Conservation (phyloP, 2,329 filamentous ascomycete species). For the Diplodia mutila region DNA sequence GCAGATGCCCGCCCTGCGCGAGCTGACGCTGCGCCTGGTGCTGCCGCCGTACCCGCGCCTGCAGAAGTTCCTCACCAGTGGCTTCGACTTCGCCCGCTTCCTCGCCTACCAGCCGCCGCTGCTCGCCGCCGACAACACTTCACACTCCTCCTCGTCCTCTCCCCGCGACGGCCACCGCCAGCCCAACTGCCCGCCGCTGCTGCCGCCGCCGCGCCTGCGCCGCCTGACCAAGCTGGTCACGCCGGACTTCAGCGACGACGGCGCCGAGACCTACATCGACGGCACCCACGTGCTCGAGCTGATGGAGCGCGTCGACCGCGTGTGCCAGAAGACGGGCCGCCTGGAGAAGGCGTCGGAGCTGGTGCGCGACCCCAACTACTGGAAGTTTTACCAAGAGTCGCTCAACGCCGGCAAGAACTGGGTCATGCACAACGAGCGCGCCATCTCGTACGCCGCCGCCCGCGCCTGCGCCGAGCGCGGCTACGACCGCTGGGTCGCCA, state of each 20-base stretch:
- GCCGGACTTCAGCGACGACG: conserved; percentile 19
- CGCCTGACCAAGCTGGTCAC: conserved; percentile 17
- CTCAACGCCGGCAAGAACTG: conserved; percentile 15
- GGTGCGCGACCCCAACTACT: conserved; percentile 10
- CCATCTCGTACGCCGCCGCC: conserved; percentile 12
- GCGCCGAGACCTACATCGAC: conserved; percentile 16
- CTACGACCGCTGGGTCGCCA: conserved; percentile 6
- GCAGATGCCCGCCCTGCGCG: conserved; percentile 17
- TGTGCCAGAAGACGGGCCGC: conserved; percentile 14
- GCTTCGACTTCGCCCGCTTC: conserved; percentile 23
- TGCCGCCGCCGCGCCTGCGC: neutral
- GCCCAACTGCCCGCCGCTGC: too few relatives aligned
- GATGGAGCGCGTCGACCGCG: conserved; percentile 21
- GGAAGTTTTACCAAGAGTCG: conserved; percentile 21
- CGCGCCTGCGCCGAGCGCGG: neutral
- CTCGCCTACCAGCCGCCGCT: conserved; percentile 11
- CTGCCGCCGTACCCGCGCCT: conserved; percentile 20
- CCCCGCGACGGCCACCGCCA: too few relatives aligned
- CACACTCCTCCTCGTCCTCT: too few relatives aligned
- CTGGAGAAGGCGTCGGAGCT: conserved; percentile 4
- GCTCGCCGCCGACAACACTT: neutral
- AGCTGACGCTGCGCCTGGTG: conserved; percentile 20
- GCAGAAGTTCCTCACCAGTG: conserved; percentile 15
- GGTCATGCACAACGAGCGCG: conserved; percentile 15
- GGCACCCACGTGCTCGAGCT: conserved; percentile 23